A percentile compares a stretch with the other conserved stretches of the same genome.
Conservation (phyloP, 805 yeast genomes). For the Saturnispora halmiae region DNA sequence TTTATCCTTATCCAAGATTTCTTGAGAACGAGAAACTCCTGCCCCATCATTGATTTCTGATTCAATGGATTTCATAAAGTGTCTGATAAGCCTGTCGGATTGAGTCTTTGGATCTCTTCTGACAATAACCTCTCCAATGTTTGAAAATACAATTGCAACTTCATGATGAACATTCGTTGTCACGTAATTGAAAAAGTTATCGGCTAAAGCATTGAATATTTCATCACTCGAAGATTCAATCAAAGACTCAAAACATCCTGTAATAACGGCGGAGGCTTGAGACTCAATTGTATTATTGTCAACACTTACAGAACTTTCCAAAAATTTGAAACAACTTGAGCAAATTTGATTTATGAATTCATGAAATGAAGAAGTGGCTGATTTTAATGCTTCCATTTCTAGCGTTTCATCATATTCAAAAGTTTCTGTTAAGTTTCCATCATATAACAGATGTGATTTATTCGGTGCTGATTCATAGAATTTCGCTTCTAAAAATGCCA, state of each 20-base stretch:
- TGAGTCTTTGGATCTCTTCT: constrained; percentile 48
- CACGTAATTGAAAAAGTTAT: constrained; percentile 47
- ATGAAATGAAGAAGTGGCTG: constrained; percentile 65
- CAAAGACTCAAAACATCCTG: constrained; percentile 35
- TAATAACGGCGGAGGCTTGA: constrained; percentile 32
- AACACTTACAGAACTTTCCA: constrained; percentile 63
- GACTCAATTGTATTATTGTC: constrained; percentile 45
- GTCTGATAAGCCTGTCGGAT: constrained; percentile 35
- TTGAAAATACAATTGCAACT: constrained; percentile 58
- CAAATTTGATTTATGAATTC: constrained; percentile 48
- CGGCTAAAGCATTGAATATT: constrained; percentile 37
- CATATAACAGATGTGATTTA: constrained; percentile 16
- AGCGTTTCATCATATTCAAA: constrained; percentile 37
- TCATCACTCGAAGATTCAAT: constrained; percentile 55
- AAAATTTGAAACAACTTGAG: constrained; percentile 48
- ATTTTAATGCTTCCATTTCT: constrained; percentile 50
- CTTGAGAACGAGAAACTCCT: constrained; percentile 58
- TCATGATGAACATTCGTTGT: constrained; percentile 50
- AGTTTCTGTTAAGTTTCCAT: constrained; percentile 16
- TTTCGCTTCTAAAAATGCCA: constrained; percentile 42
- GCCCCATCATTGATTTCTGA: constrained; percentile 78
- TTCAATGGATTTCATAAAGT: constrained; percentile 43
- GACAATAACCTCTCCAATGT: constrained; percentile 62
- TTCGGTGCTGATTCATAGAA: constrained; percentile 28
- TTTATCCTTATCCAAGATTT: constrained; percentile 69